A percentile compares a stretch with the other conserved stretches of the same genome.
Conservation (phyloP, 805 yeast genomes). For the Tetrapisispora phaffii region DNA sequence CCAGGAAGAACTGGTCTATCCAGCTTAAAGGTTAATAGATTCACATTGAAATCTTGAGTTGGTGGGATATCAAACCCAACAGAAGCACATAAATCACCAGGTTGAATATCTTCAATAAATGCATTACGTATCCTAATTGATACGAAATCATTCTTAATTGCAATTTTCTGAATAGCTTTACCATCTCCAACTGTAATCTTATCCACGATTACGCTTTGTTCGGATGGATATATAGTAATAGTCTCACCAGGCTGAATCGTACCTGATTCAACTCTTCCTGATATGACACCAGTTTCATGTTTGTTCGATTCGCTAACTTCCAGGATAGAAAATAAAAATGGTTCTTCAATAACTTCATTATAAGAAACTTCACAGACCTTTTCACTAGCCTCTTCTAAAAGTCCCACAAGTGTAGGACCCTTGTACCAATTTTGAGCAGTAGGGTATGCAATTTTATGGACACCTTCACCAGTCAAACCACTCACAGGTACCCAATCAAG, state of each 20-base stretch:
- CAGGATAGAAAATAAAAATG: constrained; percentile 50
- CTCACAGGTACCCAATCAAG: constrained; percentile 90
- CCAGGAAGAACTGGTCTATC: constrained; percentile 71
- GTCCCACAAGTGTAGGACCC: constrained; percentile 83
- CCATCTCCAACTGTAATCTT: constrained; percentile 21
- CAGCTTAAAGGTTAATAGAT: constrained; percentile 54
- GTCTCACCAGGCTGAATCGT: constrained; percentile 62
- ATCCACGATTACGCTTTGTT: constrained; percentile 33
- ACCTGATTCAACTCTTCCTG: constrained; percentile 65
- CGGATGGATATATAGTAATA: constrained; percentile 45
- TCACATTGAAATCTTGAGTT: constrained; percentile 42
- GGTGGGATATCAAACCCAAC: constrained; percentile 39
- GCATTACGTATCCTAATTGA: constrained; percentile 34
- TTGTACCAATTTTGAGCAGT: constrained; percentile 69
- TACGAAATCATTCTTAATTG: constrained; percentile 47
- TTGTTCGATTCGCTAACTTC: constrained; percentile 48
- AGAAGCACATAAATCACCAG: constrained; percentile 58
- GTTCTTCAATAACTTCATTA: constrained; percentile 27
- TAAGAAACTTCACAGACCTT: constrained; percentile 9
- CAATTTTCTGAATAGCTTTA: constrained; percentile 22
- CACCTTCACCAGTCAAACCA: constrained; percentile 93
- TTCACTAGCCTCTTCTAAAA: constrained; percentile 46
- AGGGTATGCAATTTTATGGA: constrained; percentile 60
- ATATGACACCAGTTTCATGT: constrained; percentile 40
- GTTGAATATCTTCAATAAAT: constrained; percentile 37